These are phyloP conservation scores for Chalciporus piperatus DNA, from an alignment of 768 basidiomycete genomes.

Conservation along the genomic window DNA sequence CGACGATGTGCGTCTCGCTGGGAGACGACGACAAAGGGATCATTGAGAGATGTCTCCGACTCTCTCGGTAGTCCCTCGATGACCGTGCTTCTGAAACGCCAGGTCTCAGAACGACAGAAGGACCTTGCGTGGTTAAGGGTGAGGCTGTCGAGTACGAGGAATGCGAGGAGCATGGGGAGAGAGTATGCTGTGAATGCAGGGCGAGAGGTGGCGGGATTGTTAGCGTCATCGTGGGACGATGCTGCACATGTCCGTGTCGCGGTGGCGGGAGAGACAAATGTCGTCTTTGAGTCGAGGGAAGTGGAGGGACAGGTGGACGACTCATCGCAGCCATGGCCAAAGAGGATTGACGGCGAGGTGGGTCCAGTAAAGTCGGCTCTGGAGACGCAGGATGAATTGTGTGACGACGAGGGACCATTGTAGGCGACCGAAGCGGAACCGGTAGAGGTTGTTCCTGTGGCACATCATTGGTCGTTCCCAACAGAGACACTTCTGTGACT, in stretches of 20 bases:
- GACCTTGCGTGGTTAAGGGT: background rate
- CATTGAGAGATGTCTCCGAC: conserved; percentile 19
- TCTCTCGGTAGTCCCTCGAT: background rate
- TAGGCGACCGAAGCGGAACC: conserved; percentile 9
- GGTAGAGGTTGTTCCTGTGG: background rate
- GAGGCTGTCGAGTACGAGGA: conserved; percentile 3
- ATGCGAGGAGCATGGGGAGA: conserved; percentile 8
- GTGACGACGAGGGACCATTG: conserved; percentile 4
- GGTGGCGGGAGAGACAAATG: conserved; percentile 25
- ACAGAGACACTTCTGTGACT: background rate
- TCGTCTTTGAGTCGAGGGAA: conserved; percentile 8
- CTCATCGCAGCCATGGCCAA: background rate
- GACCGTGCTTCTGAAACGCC: background rate
- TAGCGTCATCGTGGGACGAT: background rate
- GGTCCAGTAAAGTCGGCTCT: background rate
- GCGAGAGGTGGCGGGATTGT: conserved; percentile 2
- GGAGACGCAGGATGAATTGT: conserved; percentile 1
- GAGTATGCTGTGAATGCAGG: background rate
- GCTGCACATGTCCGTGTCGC: conserved; percentile 2
- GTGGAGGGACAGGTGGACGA: background rate
- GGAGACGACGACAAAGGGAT: conserved; percentile 14
- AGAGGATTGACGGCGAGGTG: conserved; percentile 4
- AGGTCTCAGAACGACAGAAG: background rate
- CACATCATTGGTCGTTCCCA: background rate
- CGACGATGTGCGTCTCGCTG: background rate